These are phyloP conservation scores for Harrya chromipes DNA, from an alignment of 768 basidiomycete species.

Conservation along the genomic window DNA sequence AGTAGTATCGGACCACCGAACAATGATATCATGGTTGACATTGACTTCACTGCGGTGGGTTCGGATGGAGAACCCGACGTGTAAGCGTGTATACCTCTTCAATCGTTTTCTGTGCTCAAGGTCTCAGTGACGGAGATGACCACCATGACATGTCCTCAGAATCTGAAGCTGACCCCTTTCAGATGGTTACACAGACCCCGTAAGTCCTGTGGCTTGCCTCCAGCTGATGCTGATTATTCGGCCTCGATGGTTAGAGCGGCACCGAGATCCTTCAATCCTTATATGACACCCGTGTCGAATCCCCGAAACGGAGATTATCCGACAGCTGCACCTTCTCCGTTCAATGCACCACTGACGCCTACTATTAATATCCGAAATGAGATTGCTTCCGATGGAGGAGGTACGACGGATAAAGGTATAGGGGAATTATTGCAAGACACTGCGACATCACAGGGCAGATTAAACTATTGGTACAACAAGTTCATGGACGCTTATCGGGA, in stretches of 20 bases:
- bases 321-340: neutral
- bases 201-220: conserved; percentile 3
- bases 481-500: conserved; percentile 10
- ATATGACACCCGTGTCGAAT: conserved; percentile 27
- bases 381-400: neutral
- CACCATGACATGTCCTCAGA: neutral
- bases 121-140: neutral
- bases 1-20: neutral
- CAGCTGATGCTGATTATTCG: neutral
- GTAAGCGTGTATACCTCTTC: conserved; percentile 7
- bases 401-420: neutral
- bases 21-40: neutral
- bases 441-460: conserved; percentile 15
- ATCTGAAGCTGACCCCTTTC: neutral
- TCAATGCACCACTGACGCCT: conserved; percentile 7
- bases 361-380: neutral
- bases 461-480: conserved; percentile 9
- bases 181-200: conserved; percentile 15
- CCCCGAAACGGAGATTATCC: conserved; percentile 8
- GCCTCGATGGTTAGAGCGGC: conserved; percentile 8
- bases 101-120: neutral
- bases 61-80: conserved; percentile 1
- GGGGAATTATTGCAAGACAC: conserved; percentile 14
- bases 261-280: conserved; percentile 19
- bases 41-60: neutral